phyloP scores from a whole-genome alignment of 805 yeast species.

The Candida verbasci region DNA sequence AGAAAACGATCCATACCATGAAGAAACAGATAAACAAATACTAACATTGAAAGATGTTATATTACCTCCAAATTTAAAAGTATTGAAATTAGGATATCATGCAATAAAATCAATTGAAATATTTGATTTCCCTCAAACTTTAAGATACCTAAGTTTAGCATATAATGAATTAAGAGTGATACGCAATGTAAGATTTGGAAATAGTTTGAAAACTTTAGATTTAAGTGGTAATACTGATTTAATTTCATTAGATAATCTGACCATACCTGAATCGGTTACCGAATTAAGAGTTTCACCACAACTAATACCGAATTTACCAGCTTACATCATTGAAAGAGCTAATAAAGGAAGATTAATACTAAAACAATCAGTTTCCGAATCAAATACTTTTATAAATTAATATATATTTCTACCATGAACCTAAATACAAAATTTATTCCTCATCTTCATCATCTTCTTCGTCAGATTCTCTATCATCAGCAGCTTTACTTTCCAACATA shows the following conservation, averaged over 20 bases:
- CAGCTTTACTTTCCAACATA: slow-evolving; percentile 86
- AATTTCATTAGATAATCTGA: slow-evolving; percentile 30
- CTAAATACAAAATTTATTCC: slow-evolving; percentile 1
- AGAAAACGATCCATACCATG: slow-evolving; percentile 38
- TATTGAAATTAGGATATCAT: slow-evolving; percentile 36
- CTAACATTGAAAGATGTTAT: slow-evolving; percentile 39
- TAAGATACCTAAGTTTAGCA: slow-evolving; percentile 29
- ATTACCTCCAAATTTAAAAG: slow-evolving; percentile 31
- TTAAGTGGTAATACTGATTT: slow-evolving; percentile 41
- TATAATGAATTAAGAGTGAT: slow-evolving; percentile 37
- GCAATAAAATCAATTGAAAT: slow-evolving; percentile 34
- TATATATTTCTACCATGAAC: slow-evolving; percentile 1
- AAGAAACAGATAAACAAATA: slow-evolving; percentile 39
- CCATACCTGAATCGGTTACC: slow-evolving; percentile 34
- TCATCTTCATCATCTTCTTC: slow-evolving; percentile 64
- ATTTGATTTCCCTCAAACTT: slow-evolving; percentile 32
- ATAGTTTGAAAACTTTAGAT: slow-evolving; percentile 28
- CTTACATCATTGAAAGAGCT: slow-evolving; percentile 35
- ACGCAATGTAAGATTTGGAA: slow-evolving; percentile 34
- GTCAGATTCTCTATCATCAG: slow-evolving; percentile 79
- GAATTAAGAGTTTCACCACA: slow-evolving; percentile 34
- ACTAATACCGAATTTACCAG: slow-evolving; percentile 31
- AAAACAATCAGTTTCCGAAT: slow-evolving; percentile 8
- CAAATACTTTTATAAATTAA: not conserved
- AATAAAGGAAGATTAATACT: slow-evolving; percentile 29